A percentile compares a stretch with the other conserved stretches of the same genome.
phyloP scores from a whole-genome alignment of 2,329 filamentous ascomycete genomes.

The Pseudogymnoascus sp. region DNA sequence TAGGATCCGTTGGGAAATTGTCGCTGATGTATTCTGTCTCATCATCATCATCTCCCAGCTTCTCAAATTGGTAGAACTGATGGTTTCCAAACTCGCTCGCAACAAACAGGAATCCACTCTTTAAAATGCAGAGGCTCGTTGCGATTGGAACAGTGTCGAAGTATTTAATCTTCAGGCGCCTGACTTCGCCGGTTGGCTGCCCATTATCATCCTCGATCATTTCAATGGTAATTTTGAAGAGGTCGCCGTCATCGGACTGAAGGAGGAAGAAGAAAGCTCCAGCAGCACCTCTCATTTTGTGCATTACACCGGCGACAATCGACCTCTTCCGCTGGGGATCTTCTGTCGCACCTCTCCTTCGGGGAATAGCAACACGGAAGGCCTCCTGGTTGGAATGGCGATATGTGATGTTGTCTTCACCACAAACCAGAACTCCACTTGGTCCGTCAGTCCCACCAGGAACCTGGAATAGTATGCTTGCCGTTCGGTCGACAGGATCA shows the following conservation, averaged over 20 bases:
- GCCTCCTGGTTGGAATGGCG: conserved; percentile 92
- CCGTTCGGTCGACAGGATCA: conserved; percentile 82
- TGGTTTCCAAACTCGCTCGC: conserved; percentile 90
- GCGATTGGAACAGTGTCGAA: conserved; percentile 93
- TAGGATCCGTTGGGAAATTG: conserved; percentile 68
- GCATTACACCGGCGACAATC: conserved; percentile 90
- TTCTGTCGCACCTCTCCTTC: conserved; percentile 79
- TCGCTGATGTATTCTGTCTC: conserved; percentile 82
- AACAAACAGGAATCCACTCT: conserved; percentile 91
- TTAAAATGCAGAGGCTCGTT: conserved; percentile 81
- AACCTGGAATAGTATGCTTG: conserved; percentile 88
- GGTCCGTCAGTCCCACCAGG: conserved; percentile 90
- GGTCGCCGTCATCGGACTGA: conserved; percentile 93
- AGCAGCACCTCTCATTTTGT: conserved; percentile 74
- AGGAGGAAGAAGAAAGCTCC: conserved; percentile 96
- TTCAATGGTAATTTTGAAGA: conserved; percentile 93
- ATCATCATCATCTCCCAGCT: conserved; percentile 90
- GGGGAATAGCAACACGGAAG: conserved; percentile 81
- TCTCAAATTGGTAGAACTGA: conserved; percentile 94
- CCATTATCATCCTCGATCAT: conserved; percentile 77
- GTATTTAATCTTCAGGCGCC: conserved; percentile 85
- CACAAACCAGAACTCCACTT: conserved; percentile 90
- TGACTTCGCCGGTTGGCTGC: conserved; percentile 72
- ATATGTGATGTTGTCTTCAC: conserved; percentile 91
- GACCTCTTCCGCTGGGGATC: conserved; percentile 83